Base-by-base conservation (phyloP, 192 early-diverging fungal genomes). In the Allomyces arbusculus region DNA sequence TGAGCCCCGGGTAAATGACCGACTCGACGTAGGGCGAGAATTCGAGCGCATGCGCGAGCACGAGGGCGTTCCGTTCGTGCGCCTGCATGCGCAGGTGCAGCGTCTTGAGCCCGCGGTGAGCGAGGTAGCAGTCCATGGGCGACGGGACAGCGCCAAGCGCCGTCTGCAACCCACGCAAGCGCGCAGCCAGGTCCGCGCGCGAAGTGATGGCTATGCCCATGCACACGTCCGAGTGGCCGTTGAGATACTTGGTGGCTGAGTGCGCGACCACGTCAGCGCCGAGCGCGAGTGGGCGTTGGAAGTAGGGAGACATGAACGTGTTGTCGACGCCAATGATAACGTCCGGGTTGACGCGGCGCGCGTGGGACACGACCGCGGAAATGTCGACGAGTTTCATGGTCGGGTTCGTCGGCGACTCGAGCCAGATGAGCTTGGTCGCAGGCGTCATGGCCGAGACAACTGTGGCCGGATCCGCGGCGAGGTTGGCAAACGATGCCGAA, bases 221-320 rank as follows among this genome's bases (percentile, higher is more conserved):
- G 20, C 97, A 88, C 23, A 95, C 93, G 64, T 99, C 95, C 23
- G 92, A 95, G 76, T 99, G 94, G 61, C 95, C 94, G 77, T 96
- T 96, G 72, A 99, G 87, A 76, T 97, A 99, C 76, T 97, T 97
- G 65, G 94, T 99, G 23, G 92, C 92, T n/a, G 92, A 95, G 78
- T 99, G 92, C 11, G 95, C 88, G 20, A 95, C 93, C 69, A 98
- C 84, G 73, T 98, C 95, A 19, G 93, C 95, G 61, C 93, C 95
- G 62, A 96, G 79, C 16, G 76, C 69, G 20, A 98, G 82, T 6
- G 93, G 95, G 64, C 84, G 89, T 73, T 91, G 90, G 81, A 90
- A 90, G 77, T 88, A 90, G 66, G 89, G 88, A 62, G 80, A 82
- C 78, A 91, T 80, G 69, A 92, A 90, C 20, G 89, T 91, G 81